phyloP scores from a whole-genome alignment of 2,329 filamentous ascomycete genomes.

The Septoria petroselini region DNA sequence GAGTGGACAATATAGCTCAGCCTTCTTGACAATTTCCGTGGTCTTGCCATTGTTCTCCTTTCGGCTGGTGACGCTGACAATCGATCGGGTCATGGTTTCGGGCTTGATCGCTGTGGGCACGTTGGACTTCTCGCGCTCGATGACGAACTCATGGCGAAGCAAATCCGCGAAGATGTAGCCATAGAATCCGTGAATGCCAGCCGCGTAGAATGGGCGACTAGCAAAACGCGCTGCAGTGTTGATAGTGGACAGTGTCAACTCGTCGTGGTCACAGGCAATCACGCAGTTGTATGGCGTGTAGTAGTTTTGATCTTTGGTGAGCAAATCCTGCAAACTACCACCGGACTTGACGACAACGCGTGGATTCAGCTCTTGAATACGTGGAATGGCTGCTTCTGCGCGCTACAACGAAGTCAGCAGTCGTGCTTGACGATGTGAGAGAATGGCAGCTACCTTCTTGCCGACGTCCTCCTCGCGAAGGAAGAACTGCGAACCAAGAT shows the following conservation, averaged over 20 bases:
- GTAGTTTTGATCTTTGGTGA: slow-evolving; percentile 70
- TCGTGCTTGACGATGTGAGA: background rate
- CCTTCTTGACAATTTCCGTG: slow-evolving; percentile 85
- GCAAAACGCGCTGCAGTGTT: slow-evolving; percentile 82
- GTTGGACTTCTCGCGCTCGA: slow-evolving; percentile 82
- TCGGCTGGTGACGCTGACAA: slow-evolving; percentile 68
- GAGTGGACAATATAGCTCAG: slow-evolving; percentile 85
- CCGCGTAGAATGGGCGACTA: slow-evolving; percentile 81
- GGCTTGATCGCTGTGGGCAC: slow-evolving; percentile 55
- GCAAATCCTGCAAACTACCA: slow-evolving; percentile 56
- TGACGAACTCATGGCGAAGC: slow-evolving; percentile 82
- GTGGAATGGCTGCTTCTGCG: slow-evolving; percentile 72
- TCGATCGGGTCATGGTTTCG: slow-evolving; percentile 74
- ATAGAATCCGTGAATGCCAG: slow-evolving; percentile 82
- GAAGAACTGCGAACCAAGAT: slow-evolving; percentile 70
- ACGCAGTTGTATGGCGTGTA: slow-evolving; percentile 78
- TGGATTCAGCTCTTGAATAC: slow-evolving; percentile 83
- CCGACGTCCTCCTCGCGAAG: slow-evolving; percentile 70
- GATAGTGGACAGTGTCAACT: slow-evolving; percentile 69
- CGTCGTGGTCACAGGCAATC: slow-evolving; percentile 83
- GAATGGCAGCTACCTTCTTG: slow-evolving; percentile 57
- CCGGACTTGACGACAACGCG: slow-evolving; percentile 66
- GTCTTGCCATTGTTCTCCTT: slow-evolving; percentile 63
- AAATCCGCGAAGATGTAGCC: slow-evolving; percentile 94
- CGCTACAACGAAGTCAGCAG: slow-evolving; percentile 51